Percentiles rank a stretch among this genome's conserved stretches.
Conservation (phyloP, 345 rosid species). For the Odontarrhena argentea region DNA sequence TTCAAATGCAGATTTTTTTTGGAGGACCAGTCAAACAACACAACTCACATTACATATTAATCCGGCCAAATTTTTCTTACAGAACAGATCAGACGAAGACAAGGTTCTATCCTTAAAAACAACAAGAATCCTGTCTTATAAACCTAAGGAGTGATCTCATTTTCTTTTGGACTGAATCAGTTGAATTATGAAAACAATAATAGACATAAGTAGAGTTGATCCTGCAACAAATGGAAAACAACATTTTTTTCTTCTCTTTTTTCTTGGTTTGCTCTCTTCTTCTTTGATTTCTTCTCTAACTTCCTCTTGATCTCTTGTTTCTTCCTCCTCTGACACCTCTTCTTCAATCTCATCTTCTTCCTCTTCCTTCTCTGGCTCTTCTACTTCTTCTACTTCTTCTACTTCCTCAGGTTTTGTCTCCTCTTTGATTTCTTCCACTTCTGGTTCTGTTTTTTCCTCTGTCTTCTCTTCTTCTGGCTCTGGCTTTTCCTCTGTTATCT, state of each 20-base stretch:
- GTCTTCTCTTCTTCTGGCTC: neutral
- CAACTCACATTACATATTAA: conserved; percentile 18
- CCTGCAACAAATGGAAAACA: conserved; percentile 41
- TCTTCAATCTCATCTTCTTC: conserved; percentile 30
- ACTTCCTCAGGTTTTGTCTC: conserved; percentile 30
- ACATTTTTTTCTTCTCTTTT: conserved; percentile 37
- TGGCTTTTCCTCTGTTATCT: conserved; percentile 7
- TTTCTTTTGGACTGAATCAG: conserved; percentile 34
- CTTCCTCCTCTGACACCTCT: conserved; percentile 32
- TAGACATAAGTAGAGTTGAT: conserved; percentile 39
- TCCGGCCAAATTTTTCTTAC: neutral
- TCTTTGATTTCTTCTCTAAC: conserved; percentile 14
- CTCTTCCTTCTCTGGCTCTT: conserved; percentile 21
- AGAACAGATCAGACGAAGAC: neutral
- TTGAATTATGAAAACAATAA: conserved; percentile 36
- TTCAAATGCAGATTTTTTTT: neutral
- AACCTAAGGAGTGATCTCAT: conserved; percentile 27
- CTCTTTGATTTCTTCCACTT: conserved; percentile 32
- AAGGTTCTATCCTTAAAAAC: conserved; percentile 11
- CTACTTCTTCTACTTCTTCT: neutral
- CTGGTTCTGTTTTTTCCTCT: conserved; percentile 29
- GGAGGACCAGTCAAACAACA: conserved; percentile 6
- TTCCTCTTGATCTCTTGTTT: conserved; percentile 24
- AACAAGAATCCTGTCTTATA: neutral
- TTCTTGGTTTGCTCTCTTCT: conserved; percentile 31